Evolutionary conservation across 352 stramenopile species (phyloP).

Genomic region (Globisporangium abappressorium): DNA sequence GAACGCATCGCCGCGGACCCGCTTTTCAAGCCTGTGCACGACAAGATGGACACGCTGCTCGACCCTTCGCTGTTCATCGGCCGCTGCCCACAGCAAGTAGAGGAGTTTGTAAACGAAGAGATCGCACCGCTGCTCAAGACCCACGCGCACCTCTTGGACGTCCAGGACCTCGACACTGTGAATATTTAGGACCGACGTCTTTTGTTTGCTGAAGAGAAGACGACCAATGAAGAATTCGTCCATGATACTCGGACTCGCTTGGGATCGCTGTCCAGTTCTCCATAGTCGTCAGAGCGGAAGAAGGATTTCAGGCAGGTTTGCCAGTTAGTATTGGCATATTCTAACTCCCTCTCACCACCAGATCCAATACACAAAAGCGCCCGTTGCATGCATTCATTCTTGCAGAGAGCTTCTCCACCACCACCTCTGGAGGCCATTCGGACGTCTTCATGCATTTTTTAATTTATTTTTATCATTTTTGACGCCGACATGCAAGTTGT

Average conservation of each 20-base stretch:
- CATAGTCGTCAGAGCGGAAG: neutral
- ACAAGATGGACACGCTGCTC: slow-evolving; percentile 93
- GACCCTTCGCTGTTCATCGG: slow-evolving; percentile 98
- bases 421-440: neutral
- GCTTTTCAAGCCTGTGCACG: slow-evolving; percentile 94
- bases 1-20: slow-evolving; percentile 94
- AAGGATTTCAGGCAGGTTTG: neutral
- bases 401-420: neutral
- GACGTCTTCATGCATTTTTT: too few relatives aligned
- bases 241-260: neutral
- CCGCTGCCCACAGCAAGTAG: slow-evolving; percentile 93
- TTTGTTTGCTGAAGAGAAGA: neutral
- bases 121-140: slow-evolving; percentile 92
- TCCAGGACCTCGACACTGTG: slow-evolving; percentile 93
- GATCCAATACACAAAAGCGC: neutral
- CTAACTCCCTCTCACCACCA: neutral
- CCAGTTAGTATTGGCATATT: neutral
- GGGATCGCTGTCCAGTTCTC: neutral
- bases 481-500: too few relatives aligned
- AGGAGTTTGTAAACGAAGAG: slow-evolving; percentile 95
- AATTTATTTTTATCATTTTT: too few relatives aligned
- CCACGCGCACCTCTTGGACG: slow-evolving; percentile 86
- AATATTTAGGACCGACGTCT: slow-evolving; percentile 89
- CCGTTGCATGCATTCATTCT: neutral
- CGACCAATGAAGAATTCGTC: neutral